phyloP scores from a whole-genome alignment of 441 rosid species.

The Kokia cookei region DNA sequence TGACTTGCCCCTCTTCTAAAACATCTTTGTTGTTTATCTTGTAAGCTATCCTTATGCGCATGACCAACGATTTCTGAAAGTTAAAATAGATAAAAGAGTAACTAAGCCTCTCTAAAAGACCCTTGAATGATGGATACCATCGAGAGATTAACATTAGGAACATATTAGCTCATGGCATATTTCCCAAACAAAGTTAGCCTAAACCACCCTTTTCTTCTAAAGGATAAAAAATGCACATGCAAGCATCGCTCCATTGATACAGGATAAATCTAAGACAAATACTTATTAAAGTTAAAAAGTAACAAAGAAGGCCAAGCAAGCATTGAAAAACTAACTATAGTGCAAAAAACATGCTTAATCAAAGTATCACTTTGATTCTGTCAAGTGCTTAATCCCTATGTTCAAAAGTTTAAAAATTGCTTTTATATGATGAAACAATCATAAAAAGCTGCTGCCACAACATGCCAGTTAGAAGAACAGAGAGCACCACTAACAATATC shows the following conservation, averaged over 20 bases:
- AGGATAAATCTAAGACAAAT: neutral
- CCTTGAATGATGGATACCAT: neutral
- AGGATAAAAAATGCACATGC: neutral
- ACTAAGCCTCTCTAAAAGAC: neutral
- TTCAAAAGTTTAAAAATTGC: neutral
- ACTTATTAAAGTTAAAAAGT: neutral
- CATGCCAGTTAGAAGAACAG: neutral
- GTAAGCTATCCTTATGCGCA: slow-evolving; percentile 92
- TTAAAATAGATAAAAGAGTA: slow-evolving; percentile 10
- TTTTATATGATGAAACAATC: neutral
- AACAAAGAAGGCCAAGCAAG: neutral
- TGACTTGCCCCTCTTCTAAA: slow-evolving; percentile 92
- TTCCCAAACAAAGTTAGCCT: neutral
- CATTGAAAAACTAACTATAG: neutral
- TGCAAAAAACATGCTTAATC: neutral
- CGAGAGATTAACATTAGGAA: neutral
- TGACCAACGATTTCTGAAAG: slow-evolving; percentile 87
- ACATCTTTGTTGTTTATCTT: slow-evolving; percentile 65
- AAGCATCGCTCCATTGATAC: neutral
- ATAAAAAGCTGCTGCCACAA: neutral
- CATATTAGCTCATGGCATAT: neutral
- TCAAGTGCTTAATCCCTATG: neutral
- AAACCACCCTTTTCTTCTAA: neutral
- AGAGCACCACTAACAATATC: neutral
- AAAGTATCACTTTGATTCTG: neutral